Percentiles rank a stretch among this genome's conserved stretches.
phyloP scores from a whole-genome alignment of 2,329 filamentous ascomycete genomes.

The Fusarium succisae region DNA sequence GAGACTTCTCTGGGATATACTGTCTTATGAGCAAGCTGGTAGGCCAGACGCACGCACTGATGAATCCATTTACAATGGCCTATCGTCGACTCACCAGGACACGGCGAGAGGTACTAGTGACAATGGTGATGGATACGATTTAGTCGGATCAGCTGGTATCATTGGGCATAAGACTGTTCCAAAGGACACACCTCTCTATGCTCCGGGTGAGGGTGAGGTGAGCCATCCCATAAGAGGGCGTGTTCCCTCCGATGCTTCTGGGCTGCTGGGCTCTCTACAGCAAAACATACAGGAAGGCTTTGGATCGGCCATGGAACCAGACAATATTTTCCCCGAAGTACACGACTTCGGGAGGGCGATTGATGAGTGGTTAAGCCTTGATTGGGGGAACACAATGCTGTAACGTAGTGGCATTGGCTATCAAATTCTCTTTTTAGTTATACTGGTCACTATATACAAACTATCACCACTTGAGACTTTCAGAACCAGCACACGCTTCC shows the following conservation, averaged over 20 bases:
- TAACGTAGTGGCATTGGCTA: neutral
- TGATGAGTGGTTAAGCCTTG: neutral
- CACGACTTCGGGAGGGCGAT: neutral
- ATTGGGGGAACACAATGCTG: neutral
- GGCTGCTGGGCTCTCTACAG: neutral
- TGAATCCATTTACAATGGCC: neutral
- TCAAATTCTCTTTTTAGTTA: fast-evolving
- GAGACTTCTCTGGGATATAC: neutral
- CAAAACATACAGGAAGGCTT: neutral
- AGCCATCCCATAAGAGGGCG: neutral
- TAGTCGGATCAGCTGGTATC: neutral
- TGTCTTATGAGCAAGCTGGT: neutral
- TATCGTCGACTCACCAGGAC: neutral
- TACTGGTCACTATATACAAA: too few relatives aligned
- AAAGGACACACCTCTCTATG: neutral
- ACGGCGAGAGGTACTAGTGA: neutral
- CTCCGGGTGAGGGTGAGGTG: neutral
- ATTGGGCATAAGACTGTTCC: neutral
- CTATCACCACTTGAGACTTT: neutral
- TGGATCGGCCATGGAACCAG: neutral
- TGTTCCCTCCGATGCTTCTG: neutral
- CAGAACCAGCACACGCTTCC: neutral
- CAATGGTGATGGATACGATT: neutral
- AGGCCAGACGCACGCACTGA: neutral
- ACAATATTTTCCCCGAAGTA: neutral